Conservation (phyloP, 768 basidiomycete genomes). For the Rhizopogon vulgaris region DNA sequence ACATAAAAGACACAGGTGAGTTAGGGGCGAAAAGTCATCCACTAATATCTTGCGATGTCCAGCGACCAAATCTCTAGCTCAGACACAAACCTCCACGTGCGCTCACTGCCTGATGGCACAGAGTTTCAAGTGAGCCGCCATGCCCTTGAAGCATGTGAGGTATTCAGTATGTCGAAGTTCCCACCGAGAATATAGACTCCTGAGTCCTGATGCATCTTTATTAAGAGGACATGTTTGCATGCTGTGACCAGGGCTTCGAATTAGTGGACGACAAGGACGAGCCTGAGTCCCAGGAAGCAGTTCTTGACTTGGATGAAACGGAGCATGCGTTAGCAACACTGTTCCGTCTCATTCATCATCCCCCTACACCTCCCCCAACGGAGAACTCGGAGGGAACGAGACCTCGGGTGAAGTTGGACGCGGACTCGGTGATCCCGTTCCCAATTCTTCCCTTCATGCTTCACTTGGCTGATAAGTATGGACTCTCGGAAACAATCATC, state of each 20-base stretch:
- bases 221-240: constrained; percentile 64
- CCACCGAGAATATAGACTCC: no score
- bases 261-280: constrained; percentile 7
- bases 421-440: constrained; percentile 51
- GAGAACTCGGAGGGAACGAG: constrained; percentile 21
- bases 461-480: constrained; percentile 61
- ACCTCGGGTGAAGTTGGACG: constrained; percentile 25
- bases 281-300: constrained; percentile 18
- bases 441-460: constrained; percentile 57
- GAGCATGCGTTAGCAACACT: constrained; percentile 42
- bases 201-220: constrained; percentile 6
- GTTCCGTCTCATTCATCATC: constrained; percentile 50
- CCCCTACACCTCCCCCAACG: constrained; percentile 39
- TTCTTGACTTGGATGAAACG: constrained; percentile 53
- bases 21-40: neutral
- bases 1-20: neutral
- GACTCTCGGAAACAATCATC: constrained; percentile 40
- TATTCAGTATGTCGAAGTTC: constrained; percentile 47
- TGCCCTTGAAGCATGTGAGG: constrained; percentile 48
- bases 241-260: constrained; percentile 36
- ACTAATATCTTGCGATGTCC: neutral
- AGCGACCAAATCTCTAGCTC: constrained; percentile 4
- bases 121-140: constrained; percentile 44
- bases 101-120: constrained; percentile 45
- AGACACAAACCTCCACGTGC: constrained; percentile 50